Evolutionary conservation across 495 filamentous ascomycete species (phyloP), one percentile per base, ranked within the genome.

Genomic region (Penicillium herquei): DNA sequence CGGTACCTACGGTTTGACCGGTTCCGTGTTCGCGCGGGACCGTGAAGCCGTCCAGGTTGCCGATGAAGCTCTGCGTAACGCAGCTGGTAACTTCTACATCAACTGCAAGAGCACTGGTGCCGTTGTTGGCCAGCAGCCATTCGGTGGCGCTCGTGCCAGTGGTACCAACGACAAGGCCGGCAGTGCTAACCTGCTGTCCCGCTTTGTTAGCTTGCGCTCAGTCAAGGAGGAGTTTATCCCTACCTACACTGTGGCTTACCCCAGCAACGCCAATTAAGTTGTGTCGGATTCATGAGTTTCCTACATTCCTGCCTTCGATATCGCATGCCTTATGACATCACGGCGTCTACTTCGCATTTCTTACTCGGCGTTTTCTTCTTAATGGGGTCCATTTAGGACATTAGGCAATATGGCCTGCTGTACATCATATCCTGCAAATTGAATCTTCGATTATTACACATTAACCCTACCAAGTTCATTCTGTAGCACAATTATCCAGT

Each of bases 101-200:
- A 96, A 96, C 76, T 90, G 87, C 78, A 95, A 96, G 83, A 88
- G 85, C 70, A 96, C 91, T 3, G 91, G 91, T 46, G 91, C 91
- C 8, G 91, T 96, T 37, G 90, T 96, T 3, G 91, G 91, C 12
- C 91, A 96, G 80, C 91, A 96, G 72, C 88, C 91, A 31, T 96
- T 96, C 70, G 91, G 91, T 43, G 91, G 91, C 49, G 86, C 87
- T 39, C 80, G 91, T 57, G 90, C 89, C 9, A 92, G 88, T 61
- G 91, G 91, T 12, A 96, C 91, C 42, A 94, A 94, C 62, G 91
- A 96, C 73, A 96, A 96, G 81, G 91, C 91, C 8, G 91, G 91
- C 13, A 91, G 87, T 66, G 78, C 79, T 55, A 88, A 84, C 66
- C 69, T 96, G 49, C 66, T 96, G 58, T 81, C 79, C 31, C 78